Evolutionary conservation across 2,329 filamentous ascomycete species (phyloP).

Genomic region (Penicillium sp.): DNA sequence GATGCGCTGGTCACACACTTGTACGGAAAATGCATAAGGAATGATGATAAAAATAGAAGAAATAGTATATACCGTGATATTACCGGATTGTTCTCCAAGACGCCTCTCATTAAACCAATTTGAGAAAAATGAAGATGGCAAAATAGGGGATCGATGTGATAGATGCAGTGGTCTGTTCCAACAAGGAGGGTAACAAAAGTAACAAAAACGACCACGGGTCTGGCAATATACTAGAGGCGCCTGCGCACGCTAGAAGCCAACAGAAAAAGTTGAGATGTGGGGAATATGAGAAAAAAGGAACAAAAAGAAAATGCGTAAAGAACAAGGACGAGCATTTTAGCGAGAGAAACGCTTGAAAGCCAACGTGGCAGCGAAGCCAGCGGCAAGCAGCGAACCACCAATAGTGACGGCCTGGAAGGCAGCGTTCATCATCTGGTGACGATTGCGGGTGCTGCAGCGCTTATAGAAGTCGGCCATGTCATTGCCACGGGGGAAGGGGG

Average conservation of each 20-base stretch:
- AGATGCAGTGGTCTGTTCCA: slow-evolving; percentile 12
- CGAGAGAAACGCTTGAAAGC: slow-evolving; percentile 43
- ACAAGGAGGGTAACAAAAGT: background rate
- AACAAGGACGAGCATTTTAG: background rate
- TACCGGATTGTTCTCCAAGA: background rate
- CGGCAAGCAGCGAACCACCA: slow-evolving; percentile 50
- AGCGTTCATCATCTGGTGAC: slow-evolving; percentile 57
- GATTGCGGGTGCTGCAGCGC: slow-evolving; percentile 54
- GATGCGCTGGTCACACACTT: background rate
- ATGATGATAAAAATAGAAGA: background rate
- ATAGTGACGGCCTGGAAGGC: slow-evolving; percentile 53
- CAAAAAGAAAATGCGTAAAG: slow-evolving; percentile 2
- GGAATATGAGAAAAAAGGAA: slow-evolving; percentile 6
- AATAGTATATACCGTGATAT: slow-evolving; percentile 1
- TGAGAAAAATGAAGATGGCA: background rate
- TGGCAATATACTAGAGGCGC: slow-evolving; percentile 16
- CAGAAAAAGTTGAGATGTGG: background rate
- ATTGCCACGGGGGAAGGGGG: slow-evolving; percentile 54
- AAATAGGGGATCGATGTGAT: slow-evolving; percentile 1
- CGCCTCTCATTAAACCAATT: background rate
- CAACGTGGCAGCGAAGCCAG: slow-evolving; percentile 43
- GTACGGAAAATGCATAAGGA: background rate
- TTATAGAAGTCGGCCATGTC: slow-evolving; percentile 57
- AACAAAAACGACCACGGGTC: background rate
- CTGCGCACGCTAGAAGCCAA: slow-evolving; percentile 23